Evolutionary conservation across 192 early-diverging fungal species (phyloP).

Genomic region (Entomortierella lignicola): DNA sequence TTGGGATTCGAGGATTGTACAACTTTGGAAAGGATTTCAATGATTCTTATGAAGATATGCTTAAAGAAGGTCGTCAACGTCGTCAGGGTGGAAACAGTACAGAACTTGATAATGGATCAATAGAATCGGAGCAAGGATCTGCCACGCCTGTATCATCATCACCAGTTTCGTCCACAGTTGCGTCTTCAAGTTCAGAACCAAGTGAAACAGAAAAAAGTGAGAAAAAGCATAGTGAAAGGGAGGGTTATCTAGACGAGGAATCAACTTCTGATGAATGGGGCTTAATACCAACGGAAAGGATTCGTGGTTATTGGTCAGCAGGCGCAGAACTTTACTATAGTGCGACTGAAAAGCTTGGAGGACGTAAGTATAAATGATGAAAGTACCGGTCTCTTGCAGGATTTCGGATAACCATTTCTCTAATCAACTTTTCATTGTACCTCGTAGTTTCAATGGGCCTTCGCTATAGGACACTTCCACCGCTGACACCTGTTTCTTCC

Average conservation of each 20-base stretch:
- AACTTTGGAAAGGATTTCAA: conserved; percentile 69
- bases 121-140: conserved; percentile 62
- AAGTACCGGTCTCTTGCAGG: too few species aligned
- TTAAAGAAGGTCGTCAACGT: conserved; percentile 23
- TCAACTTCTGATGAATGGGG: conserved; percentile 19
- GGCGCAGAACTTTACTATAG: conserved; percentile 83
- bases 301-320: conserved; percentile 68
- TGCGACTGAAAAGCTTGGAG: conserved; percentile 87
- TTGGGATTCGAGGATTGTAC: conserved; percentile 86
- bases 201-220: not conserved
- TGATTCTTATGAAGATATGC: conserved; percentile 30
- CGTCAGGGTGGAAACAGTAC: conserved; percentile 6
- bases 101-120: conserved; percentile 53
- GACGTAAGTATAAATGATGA: conserved; percentile 69
- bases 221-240: not conserved
- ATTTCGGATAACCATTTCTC: conserved; percentile 2
- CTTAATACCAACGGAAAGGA: conserved; percentile 20
- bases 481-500: conserved; percentile 21
- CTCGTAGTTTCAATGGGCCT: conserved; percentile 79
- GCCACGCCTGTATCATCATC: not conserved
- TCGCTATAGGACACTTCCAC: conserved; percentile 73
- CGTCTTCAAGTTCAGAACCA: not conserved
- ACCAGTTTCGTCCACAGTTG: not conserved
- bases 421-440: too few species aligned
- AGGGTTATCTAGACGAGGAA: conserved; percentile 34